Base-by-base conservation (phyloP, 345 rosid species). In the Microthlaspi erraticum region DNA sequence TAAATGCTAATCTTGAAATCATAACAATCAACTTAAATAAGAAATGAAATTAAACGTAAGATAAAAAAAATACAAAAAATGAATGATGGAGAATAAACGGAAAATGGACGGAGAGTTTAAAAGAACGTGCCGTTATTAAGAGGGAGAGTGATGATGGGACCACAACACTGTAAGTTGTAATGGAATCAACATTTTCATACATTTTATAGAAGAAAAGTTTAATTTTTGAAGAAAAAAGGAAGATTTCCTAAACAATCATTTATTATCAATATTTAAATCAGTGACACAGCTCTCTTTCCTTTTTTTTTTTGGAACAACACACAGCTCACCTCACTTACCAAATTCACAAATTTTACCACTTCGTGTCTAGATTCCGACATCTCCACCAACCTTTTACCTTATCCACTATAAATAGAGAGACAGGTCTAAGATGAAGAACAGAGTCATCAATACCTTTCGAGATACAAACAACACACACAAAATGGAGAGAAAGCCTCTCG, bases 401-500 rank as follows among this genome's bases (percentile, higher is more conserved):
- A 54, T 51, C n/a, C 0, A 1, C 58, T 74, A 74, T 67, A 74
- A 51, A 74, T 67, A 67, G 4, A 67, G 4, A 74, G 50, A 60
- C 43, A 8, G 7, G 43, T 60, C 68, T 53, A 0, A 51, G 57
- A 43, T 44, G 63, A 52, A 74, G 36, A 67, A 44, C 73, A 74
- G 31, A 63, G 49, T 52, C 73, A 67, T 74, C 63, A 74, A 66
- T 74, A 39, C 33, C 41, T 42, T 66, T 52, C 51, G 8, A 58
- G 41, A 50, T 29, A 48, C 10, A 46, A 13, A 26, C 29, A 26
- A 26, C 29, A 26, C 4, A 26, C 29, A 26, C 41, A 61, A 54
- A 68, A 76, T 76, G 79, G 79, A 69, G 74, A 76, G 70, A 69
- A 69, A 76, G 18, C 41, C 66, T 62, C 74, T 76, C 9, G 79